Base-by-base conservation (phyloP, 2,329 filamentous ascomycete genomes). In the Trichoderma sp. region DNA sequence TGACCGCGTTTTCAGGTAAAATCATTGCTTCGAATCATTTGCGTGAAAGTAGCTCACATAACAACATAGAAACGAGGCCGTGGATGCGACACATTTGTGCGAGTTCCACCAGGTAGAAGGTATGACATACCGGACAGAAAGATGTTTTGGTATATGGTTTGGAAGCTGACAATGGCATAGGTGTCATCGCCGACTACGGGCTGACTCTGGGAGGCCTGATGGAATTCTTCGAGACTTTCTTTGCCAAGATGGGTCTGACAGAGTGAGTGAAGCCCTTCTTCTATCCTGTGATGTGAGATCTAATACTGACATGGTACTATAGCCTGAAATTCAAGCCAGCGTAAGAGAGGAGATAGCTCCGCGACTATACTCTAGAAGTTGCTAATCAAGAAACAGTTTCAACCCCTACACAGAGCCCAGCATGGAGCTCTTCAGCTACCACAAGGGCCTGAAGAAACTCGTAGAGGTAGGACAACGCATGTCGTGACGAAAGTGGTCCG, bases 31-130 rank as follows among this genome's bases (percentile, higher is more conserved):
- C 5, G 6, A 19, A 5, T 10, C 19, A 48, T 24, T 9, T 26
- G n/a, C 17, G 6, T 4, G 19, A 15, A 15, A 21, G 10, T 7
- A 5, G 30, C 65, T 66, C 3, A 63, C 17, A 6, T 9, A 19
- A 2, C 34, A 1, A 1, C n/a, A 7, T 17, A 67, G 66, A 70
- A 99, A 99, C 78, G 95, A 99, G 80, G 92, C 92, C 3, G 93
- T 99, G 66, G 95, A 99, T 74, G 93, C 93, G 15, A 99, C 95
- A 9, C 95, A 99, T 82, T 80, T 99, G 74, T 93, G 93, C 45
- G 95, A 99, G 78, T 99, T 99, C 84, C 95, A 99, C 80, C 95
- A 99, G 77, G 92, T 98, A 41, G 95, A 99, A 80, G 95, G 95
- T 66, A 52, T 39, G n/a, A n/a, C 24, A 14, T 0, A 17, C 3